These are phyloP conservation scores for Triticum dicoccoides DNA, from an alignment of 176 grass and related monocot species.

Conservation along the genomic window DNA sequence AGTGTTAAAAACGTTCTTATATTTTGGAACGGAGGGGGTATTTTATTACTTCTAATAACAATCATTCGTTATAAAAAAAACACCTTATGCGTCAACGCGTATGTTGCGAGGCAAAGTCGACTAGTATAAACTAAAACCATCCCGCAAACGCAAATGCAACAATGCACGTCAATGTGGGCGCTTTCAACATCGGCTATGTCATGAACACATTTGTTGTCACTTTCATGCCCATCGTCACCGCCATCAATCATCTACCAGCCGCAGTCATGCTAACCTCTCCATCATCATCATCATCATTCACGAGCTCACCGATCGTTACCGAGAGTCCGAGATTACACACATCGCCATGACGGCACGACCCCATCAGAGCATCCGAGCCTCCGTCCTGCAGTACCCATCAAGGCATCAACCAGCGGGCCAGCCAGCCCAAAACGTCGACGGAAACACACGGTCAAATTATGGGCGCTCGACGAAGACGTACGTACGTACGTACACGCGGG, in stretches of 20 bases:
- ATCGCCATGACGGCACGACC: background rate
- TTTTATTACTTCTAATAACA: too few relatives aligned
- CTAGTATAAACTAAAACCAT: background rate
- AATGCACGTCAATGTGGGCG: background rate
- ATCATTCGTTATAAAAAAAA: too few relatives aligned
- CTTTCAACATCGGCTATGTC: background rate
- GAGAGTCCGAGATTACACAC: background rate
- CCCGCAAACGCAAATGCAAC: background rate
- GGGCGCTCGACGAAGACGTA: background rate
- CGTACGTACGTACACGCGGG: background rate
- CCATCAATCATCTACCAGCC: background rate
- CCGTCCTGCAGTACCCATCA: background rate
- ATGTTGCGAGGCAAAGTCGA: background rate
- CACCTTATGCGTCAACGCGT: too few relatives aligned
- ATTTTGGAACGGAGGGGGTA: too few relatives aligned
- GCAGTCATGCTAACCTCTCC: background rate
- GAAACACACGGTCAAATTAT: background rate
- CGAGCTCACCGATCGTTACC: background rate
- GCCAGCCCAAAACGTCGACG: background rate
- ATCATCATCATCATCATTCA: background rate
- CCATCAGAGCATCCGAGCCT: background rate
- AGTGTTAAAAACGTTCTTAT: too few relatives aligned
- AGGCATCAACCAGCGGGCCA: background rate
- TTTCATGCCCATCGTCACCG: background rate
- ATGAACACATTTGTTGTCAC: background rate